These are phyloP conservation scores for Fusarium sp. DNA, from an alignment of 2,329 filamentous ascomycete species.

Conservation along the genomic window DNA sequence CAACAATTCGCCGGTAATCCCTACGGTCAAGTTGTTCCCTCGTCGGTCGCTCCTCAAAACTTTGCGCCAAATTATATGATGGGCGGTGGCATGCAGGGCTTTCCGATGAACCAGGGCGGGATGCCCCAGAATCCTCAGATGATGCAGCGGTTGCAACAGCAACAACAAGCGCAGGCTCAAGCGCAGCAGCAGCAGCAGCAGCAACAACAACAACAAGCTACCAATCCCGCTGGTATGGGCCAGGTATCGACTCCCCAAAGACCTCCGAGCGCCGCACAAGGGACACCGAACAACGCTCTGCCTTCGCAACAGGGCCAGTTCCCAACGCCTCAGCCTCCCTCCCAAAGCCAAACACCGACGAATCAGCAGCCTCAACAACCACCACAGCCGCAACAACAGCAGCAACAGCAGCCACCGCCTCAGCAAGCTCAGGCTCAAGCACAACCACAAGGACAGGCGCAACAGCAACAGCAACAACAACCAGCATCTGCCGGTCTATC, in stretches of 20 bases:
- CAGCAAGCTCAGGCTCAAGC: constrained; percentile 20
- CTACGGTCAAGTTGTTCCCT: constrained; percentile 66
- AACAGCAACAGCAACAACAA: constrained; percentile 20
- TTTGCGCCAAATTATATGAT: constrained; percentile 66
- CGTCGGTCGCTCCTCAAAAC: constrained; percentile 64
- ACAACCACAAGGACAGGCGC: constrained; percentile 12
- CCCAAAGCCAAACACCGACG: constrained; percentile 53
- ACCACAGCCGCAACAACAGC: constrained; percentile 18
- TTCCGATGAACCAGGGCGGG: constrained; percentile 65
- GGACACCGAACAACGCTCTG: constrained; percentile 47
- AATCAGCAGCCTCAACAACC: constrained; percentile 45
- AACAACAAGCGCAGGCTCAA: constrained; percentile 48
- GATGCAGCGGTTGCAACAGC: constrained; percentile 44
- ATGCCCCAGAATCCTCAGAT: constrained; percentile 60
- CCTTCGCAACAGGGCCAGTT: constrained; percentile 51
- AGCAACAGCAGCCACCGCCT: constrained; percentile 10
- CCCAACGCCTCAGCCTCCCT: constrained; percentile 52
- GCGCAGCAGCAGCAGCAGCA: constrained; percentile 52
- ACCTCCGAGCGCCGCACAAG: constrained; percentile 51
- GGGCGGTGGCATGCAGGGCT: constrained; percentile 65
- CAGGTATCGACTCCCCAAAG: constrained; percentile 52
- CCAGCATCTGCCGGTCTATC: constrained; percentile 52
- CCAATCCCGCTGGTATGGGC: constrained; percentile 43
- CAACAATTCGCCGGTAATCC: constrained; percentile 69
- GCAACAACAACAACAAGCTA: constrained; percentile 53